Percentiles rank a stretch among this genome's conserved stretches.
These are phyloP conservation scores for Trifolium repens DNA, from an alignment of 306 rosid genomes.

Conservation along the genomic window DNA sequence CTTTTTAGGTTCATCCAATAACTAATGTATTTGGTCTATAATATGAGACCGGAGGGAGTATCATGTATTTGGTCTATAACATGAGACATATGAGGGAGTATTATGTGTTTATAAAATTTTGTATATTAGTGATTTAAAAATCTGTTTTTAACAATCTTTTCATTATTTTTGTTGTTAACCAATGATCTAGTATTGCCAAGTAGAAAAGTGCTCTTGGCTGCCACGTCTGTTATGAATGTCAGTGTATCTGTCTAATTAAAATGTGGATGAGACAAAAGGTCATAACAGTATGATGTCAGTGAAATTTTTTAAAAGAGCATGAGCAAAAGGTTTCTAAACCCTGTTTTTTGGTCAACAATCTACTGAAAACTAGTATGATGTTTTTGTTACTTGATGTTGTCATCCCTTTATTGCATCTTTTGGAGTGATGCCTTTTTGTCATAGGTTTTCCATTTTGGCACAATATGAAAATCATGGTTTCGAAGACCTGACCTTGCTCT, in stretches of 20 bases:
- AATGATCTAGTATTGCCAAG: background rate
- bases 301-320: background rate
- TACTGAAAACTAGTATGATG: background rate
- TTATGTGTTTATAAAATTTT: background rate
- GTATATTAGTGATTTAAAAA: background rate
- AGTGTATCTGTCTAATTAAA: constrained; percentile 14
- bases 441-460: background rate
- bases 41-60: too few species aligned
- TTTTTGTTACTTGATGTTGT: background rate
- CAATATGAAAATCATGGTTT: constrained; percentile 7
- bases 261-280: background rate
- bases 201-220: background rate
- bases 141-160: background rate
- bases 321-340: background rate
- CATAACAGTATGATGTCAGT: background rate
- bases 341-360: background rate
- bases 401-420: constrained; percentile 12
- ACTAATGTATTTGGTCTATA: too few species aligned
- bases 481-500: background rate
- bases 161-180: background rate
- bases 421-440: background rate
- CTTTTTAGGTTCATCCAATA: too few species aligned
- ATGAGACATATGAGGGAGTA: background rate
- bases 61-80: too few species aligned
- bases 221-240: constrained; percentile 3